Evolutionary conservation across 108 stramenopile genomes (phyloP).

Genomic region (Cylindrotheca closterium): DNA sequence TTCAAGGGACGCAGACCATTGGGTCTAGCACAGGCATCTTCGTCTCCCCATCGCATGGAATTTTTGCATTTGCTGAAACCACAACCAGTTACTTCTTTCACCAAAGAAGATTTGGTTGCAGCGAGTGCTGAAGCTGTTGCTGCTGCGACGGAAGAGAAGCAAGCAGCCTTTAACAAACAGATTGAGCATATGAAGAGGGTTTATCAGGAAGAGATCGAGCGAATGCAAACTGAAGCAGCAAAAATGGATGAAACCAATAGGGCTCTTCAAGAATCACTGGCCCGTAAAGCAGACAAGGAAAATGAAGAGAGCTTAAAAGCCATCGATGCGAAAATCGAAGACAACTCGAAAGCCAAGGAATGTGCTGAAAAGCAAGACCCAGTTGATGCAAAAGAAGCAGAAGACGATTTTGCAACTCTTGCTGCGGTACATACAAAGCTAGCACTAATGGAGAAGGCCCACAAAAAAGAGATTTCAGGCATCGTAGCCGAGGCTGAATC

Average conservation of each 20-base stretch:
- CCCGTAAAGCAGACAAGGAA: too few relatives aligned
- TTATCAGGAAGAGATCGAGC: neutral
- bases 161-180: constrained; percentile 26
- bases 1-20: constrained; percentile 86
- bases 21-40: constrained; percentile 63
- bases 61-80: constrained; percentile 68
- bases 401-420: constrained; percentile 5
- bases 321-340: too few relatives aligned
- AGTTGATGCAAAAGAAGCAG: constrained; percentile 8
- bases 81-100: constrained; percentile 50
- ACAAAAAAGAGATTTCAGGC: constrained; percentile 19
- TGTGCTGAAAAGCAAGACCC: too few relatives aligned
- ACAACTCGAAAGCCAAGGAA: too few relatives aligned
- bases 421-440: too few relatives aligned
- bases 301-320: too few relatives aligned
- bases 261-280: too few relatives aligned
- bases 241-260: neutral
- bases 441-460: too few relatives aligned
- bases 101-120: constrained; percentile 21
- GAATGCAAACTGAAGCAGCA: neutral
- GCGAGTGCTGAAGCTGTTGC: constrained; percentile 31
- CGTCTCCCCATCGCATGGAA: constrained; percentile 54
- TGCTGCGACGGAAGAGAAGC: constrained; percentile 22
- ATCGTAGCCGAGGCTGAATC: constrained; percentile 28
- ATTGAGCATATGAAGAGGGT: neutral